Conservation (phyloP, 202 grass and related monocot genomes). For the Digitaria exilis region DNA sequence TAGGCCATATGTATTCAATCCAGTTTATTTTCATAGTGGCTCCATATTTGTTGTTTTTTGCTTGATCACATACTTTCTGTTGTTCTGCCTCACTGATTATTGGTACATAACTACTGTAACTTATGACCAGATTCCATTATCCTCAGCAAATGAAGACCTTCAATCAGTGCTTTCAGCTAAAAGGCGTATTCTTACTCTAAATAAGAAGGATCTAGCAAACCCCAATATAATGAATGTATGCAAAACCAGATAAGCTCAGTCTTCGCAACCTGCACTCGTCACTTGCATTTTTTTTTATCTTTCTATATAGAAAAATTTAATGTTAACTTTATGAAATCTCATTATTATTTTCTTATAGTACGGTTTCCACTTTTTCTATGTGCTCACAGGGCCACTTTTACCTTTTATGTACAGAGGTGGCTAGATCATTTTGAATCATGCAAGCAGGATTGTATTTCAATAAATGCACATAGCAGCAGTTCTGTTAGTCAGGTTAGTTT, state of each 20-base stretch:
- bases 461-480: no score
- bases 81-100: conserved; percentile 22
- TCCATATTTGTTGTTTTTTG: background rate
- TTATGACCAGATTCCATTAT: conserved; percentile 77
- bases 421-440: no score
- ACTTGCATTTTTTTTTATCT: background rate
- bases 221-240: conserved; percentile 92
- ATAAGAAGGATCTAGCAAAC: conserved; percentile 97
- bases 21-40: background rate
- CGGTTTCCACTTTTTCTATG: no score
- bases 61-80: background rate
- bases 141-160: conserved; percentile 82
- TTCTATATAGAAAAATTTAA: no score
- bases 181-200: conserved; percentile 85
- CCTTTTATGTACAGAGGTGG: no score
- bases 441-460: no score
- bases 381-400: no score
- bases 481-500: no score
- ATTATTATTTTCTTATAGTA: background rate
- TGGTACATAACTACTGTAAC: conserved; percentile 34
- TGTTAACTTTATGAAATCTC: background rate
- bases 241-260: conserved; percentile 9
- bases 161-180: conserved; percentile 70
- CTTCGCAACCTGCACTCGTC: background rate
- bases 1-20: background rate